A percentile compares a stretch with the other conserved stretches of the same genome.
Conservation (phyloP, 805 yeast genomes). For the Spathaspora hagerdaliae region DNA sequence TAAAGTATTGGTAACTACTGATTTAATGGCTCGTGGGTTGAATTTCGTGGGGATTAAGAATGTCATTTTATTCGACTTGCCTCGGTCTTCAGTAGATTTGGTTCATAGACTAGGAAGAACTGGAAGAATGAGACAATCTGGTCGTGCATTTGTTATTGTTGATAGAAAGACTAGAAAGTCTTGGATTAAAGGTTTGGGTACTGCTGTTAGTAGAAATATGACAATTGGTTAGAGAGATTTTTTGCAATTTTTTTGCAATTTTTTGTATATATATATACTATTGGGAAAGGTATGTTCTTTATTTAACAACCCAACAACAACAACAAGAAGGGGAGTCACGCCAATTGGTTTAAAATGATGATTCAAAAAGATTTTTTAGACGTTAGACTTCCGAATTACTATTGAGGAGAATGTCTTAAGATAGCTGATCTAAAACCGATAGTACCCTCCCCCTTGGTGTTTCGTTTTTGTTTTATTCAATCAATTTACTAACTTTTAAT, state of each 20-base stretch:
- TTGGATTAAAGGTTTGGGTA: slow-evolving; percentile 81
- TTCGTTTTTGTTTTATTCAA: too few species aligned
- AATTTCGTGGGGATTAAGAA: slow-evolving; percentile 81
- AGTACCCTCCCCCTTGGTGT: too few species aligned
- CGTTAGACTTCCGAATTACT: slow-evolving; percentile 39
- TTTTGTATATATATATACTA: neutral
- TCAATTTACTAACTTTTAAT: too few species aligned
- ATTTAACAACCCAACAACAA: neutral
- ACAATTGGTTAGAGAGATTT: slow-evolving; percentile 20
- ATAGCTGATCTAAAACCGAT: slow-evolving; percentile 1
- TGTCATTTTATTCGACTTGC: slow-evolving; percentile 81
- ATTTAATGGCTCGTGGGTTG: slow-evolving; percentile 83
- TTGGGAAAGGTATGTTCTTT: slow-evolving; percentile 6
- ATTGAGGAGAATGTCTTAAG: slow-evolving; percentile 31
- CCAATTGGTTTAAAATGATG: slow-evolving; percentile 20
- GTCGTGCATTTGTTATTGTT: slow-evolving; percentile 79
- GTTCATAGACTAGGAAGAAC: slow-evolving; percentile 93
- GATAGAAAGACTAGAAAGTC: slow-evolving; percentile 54
- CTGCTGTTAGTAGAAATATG: slow-evolving; percentile 53
- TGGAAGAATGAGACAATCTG: slow-evolving; percentile 85
- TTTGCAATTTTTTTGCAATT: neutral
- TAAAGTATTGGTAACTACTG: slow-evolving; percentile 82
- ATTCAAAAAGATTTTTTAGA: slow-evolving; percentile 28
- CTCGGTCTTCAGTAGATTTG: slow-evolving; percentile 77
- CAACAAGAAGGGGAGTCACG: neutral